phyloP scores from a whole-genome alignment of 805 yeast species.

The Pichia ethanolica region DNA sequence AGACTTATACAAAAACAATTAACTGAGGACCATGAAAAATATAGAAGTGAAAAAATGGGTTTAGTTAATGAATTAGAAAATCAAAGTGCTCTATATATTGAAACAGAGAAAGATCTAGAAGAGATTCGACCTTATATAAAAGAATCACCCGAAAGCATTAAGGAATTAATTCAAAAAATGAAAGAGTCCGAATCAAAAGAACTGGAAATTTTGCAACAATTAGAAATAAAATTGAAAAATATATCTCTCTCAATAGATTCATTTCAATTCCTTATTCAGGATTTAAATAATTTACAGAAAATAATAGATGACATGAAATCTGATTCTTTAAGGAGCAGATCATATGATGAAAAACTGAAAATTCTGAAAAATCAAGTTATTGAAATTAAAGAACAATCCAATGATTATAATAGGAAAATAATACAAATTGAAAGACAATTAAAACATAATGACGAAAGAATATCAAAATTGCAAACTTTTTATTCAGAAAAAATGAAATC shows the following conservation, averaged over 20 bases:
- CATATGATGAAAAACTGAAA: constrained; percentile 18
- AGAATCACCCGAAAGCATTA: constrained; percentile 51
- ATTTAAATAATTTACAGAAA: constrained; percentile 34
- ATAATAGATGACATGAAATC: constrained; percentile 43
- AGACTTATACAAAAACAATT: constrained; percentile 57
- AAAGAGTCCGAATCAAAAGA: constrained; percentile 36
- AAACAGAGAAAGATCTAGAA: constrained; percentile 50
- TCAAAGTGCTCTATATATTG: constrained; percentile 47
- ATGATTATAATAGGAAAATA: constrained; percentile 36
- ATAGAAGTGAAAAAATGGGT: constrained; percentile 55
- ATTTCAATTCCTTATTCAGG: constrained; percentile 44
- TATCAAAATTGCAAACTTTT: constrained; percentile 36
- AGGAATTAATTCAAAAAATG: constrained; percentile 46
- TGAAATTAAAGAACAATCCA: constrained; percentile 33
- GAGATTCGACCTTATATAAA: constrained; percentile 52
- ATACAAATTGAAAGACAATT: constrained; percentile 46
- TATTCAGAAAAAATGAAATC: constrained; percentile 38
- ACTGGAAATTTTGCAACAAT: constrained; percentile 29
- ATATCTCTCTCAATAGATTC: constrained; percentile 50
- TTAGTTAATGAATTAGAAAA: constrained; percentile 55
- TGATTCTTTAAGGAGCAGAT: constrained; percentile 37
- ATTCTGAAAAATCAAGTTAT: constrained; percentile 29
- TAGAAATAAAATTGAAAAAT: constrained; percentile 44
- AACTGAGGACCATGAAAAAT: constrained; percentile 52
- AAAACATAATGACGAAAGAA: constrained; percentile 40